Conservation (phyloP, 495 filamentous ascomycete species). For the Neurospora pannonica region DNA sequence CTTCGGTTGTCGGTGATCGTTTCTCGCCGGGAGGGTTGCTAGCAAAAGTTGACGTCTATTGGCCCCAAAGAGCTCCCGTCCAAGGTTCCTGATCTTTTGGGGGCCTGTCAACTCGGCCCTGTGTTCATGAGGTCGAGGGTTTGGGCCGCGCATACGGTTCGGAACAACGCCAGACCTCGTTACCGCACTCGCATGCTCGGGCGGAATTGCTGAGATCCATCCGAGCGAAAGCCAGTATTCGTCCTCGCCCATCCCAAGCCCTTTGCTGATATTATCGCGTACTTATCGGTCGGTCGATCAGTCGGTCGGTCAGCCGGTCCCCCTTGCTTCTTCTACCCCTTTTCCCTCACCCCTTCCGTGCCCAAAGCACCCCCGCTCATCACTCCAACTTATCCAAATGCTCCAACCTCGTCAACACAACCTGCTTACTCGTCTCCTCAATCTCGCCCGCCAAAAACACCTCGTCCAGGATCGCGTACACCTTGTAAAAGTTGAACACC, state of each 20-base stretch:
- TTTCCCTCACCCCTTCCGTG: no score
- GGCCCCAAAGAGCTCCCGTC: neutral
- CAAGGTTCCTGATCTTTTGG: neutral
- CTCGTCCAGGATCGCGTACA: constrained; percentile 98
- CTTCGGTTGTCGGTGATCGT: neutral
- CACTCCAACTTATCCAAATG: constrained; percentile 95
- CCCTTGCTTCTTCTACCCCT: no score
- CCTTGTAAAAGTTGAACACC: constrained; percentile 99
- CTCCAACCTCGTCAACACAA: constrained; percentile 86
- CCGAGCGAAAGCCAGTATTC: neutral
- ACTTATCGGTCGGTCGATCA: neutral
- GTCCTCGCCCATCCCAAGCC: neutral
- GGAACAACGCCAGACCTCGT: neutral
- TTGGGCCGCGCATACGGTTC: neutral
- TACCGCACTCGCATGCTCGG: neutral
- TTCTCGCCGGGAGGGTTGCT: neutral
- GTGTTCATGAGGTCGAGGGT: neutral
- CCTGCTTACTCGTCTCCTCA: constrained; percentile 97
- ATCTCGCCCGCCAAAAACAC: constrained; percentile 91
- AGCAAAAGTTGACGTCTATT: neutral
- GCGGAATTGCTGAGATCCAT: neutral
- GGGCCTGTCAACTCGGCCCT: neutral
- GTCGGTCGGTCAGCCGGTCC: neutral
- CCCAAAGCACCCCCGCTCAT: no score
- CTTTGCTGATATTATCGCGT: neutral